Evolutionary conservation across 2,329 filamentous ascomycete species (phyloP).

Genomic region (Didymella segeticola): DNA sequence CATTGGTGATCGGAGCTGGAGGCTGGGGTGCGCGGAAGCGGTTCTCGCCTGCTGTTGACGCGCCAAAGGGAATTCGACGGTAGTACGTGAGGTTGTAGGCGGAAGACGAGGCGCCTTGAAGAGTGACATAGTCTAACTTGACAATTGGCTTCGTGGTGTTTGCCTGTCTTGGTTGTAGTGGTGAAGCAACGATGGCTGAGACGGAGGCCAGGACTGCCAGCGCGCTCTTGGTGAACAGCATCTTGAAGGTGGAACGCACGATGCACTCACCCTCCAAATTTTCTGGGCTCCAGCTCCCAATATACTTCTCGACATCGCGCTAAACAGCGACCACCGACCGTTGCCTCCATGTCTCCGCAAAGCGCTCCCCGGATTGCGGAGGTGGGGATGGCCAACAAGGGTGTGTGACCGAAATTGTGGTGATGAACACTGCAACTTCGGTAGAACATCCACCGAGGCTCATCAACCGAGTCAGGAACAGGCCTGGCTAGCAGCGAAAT

Average conservation of each 20-base stretch:
- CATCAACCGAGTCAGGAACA: constrained; percentile 8
- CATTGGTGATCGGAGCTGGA: constrained; percentile 55
- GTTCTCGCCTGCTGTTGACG: constrained; percentile 63
- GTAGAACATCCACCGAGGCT: constrained; percentile 6
- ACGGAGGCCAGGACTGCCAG: constrained; percentile 13
- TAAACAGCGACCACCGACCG: constrained; percentile 25
- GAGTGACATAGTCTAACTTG: constrained; percentile 50
- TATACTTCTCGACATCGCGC: constrained; percentile 11
- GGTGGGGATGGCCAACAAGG: constrained; percentile 9
- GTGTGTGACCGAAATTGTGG: background rate
- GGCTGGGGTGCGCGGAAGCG: constrained; percentile 68
- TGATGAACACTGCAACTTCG: constrained; percentile 5
- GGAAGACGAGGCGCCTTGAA: constrained; percentile 60
- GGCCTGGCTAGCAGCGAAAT: background rate
- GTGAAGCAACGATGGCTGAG: constrained; percentile 18
- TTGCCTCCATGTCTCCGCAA: constrained; percentile 35
- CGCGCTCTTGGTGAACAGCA: constrained; percentile 17
- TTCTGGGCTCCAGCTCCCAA: background rate
- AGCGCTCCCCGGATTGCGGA: constrained; percentile 30
- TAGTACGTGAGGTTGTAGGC: constrained; percentile 66
- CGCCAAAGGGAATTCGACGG: constrained; percentile 67
- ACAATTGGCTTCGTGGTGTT: constrained; percentile 30
- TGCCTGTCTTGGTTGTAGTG: constrained; percentile 1
- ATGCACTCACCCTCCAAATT: background rate
- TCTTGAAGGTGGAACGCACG: constrained; percentile 6